Evolutionary conservation across 345 rosid genomes (phyloP), one percentile per base, ranked within the genome.

Genomic region (Conringia planisiliqua): DNA sequence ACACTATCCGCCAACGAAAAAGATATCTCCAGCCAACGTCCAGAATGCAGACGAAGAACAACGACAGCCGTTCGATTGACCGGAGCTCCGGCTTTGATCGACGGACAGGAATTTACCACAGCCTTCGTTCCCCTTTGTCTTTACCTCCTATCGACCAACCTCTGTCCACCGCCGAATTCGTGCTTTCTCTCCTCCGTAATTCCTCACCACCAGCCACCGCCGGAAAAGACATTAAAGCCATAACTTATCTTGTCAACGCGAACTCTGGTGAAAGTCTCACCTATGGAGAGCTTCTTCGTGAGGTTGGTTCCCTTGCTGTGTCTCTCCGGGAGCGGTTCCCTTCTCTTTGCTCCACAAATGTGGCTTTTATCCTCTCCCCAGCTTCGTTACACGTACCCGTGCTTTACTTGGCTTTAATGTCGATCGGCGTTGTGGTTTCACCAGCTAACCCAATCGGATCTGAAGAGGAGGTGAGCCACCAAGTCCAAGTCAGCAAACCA

Each of bases 361-460:
- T 83, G 30, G 96, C 95, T 13, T 87, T 87, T 48, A 70, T 91
- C 64, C 82, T 94, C 68, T 81, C 81, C 42, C 91, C 97, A 2
- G 44, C 87, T 17, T 90, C 96, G 20, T 33, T 87, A 32, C 80
- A 81, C 7, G 66, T 91, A 27, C 98, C 96, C 2, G 71, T 88
- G 33, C 58, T 94, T 62, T 87, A 87, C 86, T 86, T 89, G 38
- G 79, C 97, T 36, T 88, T 93, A 33, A 74, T 93, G 83, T 84
- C 86, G 10, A 66, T 91, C 32, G 97, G 96, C 18, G 85, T 94
- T 38, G 74, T 86, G 59, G 0, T 91, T 67, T 89, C 91, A 22
- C 96, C 98, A 17, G 81, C 91, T 56, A 94, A 89, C 38, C 95
- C 96, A 6, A 78, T 84, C 62, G 52, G 84, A 51, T 89, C 97